Base-by-base conservation (phyloP, 768 basidiomycete genomes). In the Rhodotorula paludigena region DNA sequence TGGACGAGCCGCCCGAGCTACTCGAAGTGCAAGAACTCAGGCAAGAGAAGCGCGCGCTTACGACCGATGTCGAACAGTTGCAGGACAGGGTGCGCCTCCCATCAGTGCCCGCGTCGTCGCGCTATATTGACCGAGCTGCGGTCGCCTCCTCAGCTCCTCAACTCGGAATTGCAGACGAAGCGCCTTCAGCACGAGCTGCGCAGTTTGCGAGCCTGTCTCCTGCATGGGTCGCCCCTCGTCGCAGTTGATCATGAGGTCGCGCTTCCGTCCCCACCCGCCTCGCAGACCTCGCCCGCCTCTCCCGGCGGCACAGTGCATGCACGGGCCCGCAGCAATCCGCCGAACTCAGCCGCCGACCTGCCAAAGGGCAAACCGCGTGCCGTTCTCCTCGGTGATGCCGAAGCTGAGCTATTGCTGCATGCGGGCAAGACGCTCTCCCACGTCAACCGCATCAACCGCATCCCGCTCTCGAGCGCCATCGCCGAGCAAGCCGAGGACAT, bases 381-480 rank as follows among this genome's bases (percentile, higher is more conserved):
- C 23, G 47, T 54, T 5, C 23, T 42, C 12, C 73, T 74, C 66
- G 75, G 72, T 38, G 75, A 76, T 58, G 75, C 75, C 25, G 75
- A 74, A 36, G 54, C 74, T 4, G 75, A 74, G 47, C 67, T 63
- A 28, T 62, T 76, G 18, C 62, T 76, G 18, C 63, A 60, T 21
- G 74, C 74, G 4, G 68, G 65, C 12, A 72, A 69, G 58, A 45
- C 35, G 20, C 52, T 61, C 33, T 52, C 52, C 25, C 66, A 69
- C 54, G 56, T 72, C 33, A 51, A 64, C 10, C 36, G 73, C 7
- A 61, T 69, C 38, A 57, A 63, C 30, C 56, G 64, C 54, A 51
- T 63, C 10, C 51, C 57, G 18, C 42, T 73, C 56, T 42, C 52
- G 44, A n/a, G 20, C 25, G 57, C 64, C 16, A 58, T 66, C 39